Evolutionary conservation across 768 basidiomycete species (phyloP), one percentile per base, ranked within the genome.

Genomic region (Lactarius psammicola): DNA sequence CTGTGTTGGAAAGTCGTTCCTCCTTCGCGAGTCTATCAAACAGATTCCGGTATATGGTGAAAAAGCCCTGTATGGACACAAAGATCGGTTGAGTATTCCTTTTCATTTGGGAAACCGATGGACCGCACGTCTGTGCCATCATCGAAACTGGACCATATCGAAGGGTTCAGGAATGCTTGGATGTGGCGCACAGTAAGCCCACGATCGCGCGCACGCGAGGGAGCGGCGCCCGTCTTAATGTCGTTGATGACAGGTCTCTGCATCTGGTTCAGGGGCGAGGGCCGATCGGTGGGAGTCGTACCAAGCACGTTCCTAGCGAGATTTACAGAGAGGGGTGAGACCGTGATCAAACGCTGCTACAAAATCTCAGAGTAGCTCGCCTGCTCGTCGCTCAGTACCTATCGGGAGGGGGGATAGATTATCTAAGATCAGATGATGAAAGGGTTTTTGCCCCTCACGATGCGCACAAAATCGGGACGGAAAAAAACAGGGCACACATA

Each of bases 311-410:
- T 98, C 96, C 91, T 96, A 62, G 58, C 54, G 31, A 34, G n/a
- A n/a, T 54, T 20, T 31, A 57, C n/a, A 42, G 54, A 49, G 44
- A 17, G 56, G 18, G n/a, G 28, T 56, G 34, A 63, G 57, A 63
- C 51, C 0, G 46, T 15, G 3, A 34, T 59, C 10, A 44, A 2
- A 36, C n/a, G 18, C 36, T 63, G 33, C 36, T 4, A 10, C n/a
- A 13, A 33, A 18, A 30, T 54, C 59, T 64, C 53, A 57, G 53
- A 11, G 36, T 33, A 31, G 68, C 85, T 77, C 78, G 93, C 94
- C 84, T 98, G 94, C 66, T 95, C 93, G 75, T 98, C 96, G 71
- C 92, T 94, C 51, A 98, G 82, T 56, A 96, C 89, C 93, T 94
- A 63, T 23, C 38, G 56, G n/a, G 36, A 7, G 9, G 56, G n/a